Evolutionary conservation across 352 stramenopile genomes (phyloP), one percentile per base, ranked within the genome.

Genomic region (Blastocystis sp.): DNA sequence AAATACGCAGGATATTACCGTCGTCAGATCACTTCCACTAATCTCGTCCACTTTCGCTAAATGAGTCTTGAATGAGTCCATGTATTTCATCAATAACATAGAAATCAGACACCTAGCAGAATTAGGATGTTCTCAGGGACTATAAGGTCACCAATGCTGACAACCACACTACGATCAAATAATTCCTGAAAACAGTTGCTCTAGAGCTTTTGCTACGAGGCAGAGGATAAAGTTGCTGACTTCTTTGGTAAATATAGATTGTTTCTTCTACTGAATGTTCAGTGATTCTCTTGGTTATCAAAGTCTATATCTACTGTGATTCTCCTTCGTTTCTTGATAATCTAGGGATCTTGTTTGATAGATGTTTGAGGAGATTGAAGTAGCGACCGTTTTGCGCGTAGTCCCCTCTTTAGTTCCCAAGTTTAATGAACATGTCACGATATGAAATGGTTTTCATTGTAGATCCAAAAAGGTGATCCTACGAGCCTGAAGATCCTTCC

Each of bases 291-390:
- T 77, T 77, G 65, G 29, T 77, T 24, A n/a, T 46, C 11, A 77
- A 77, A 4, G 65, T 24, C 37, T 56, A 16, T 7, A n/a, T 73
- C 14, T 6, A 6, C 29, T 16, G 29, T 73, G 21, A 73, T 73
- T 73, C 61, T 73, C 61, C 32, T 43, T 69, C 32, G 24, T 69
- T 43, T 69, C 24, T 21, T 39, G 56, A 63, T 7, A 35, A 63
- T 63, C 29, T 63, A 35, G 29, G 29, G 24, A 69, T 35, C 42
- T 69, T 39, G 43, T 51, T 51, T 49, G 21, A 46, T 43, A 37
- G 9, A 83, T 83, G 71, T 83, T 83, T 83, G 71, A 83, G 58
- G 51, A 65, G 49, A 59, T 83, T 35, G 71, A 83, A 46, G 29
- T 83, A 21, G 51, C 71, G 9, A 83, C 71, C 9, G 43, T 83